Evolutionary conservation across 1,139 yeast genomes (phyloP), one percentile per base, ranked within the genome.

Genomic region (Torulaspora pretoriensis): DNA sequence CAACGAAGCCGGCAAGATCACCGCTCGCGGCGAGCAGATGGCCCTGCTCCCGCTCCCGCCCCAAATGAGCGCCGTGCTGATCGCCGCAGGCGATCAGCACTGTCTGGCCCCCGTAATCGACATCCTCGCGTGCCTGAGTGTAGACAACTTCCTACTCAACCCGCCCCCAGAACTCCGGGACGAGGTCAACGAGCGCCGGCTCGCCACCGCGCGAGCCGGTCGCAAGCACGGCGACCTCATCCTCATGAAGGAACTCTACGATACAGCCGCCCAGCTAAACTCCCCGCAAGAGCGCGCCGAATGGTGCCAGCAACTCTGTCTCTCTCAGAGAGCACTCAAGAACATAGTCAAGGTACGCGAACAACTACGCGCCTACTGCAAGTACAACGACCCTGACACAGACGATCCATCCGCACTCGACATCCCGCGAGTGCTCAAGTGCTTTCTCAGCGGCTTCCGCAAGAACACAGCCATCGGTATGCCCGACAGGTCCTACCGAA

Each of bases 401-500:
- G 7, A 19, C 22, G 22, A 12, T 16, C 19, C 19, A 8, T 2
- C 13, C 8, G 9, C 8, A 23, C 24, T 28, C 8, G 40, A 36
- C 22, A 74, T 83, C 35, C 77, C 83, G 10, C 64, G 70, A 2
- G 72, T 92, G 4, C 68, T 92, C 43, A 86, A 86, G 61, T 75
- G 89, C 7, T 94, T 94, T 64, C 68, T 94, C 36, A 73, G 76
- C 38, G 98, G 99, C 0, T 92, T 76, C 57, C 75, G 87, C 25
- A 75, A 83, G 46, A 90, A 92, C 63, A 83, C 96, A 0, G 98
- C 98, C 0, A 80, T 92, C 14, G 95, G 97, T 5, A 80, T 87
- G 80, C 96, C 98, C 0, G 98, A 94, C 63, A 75, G 97, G 57
- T 84, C 96, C 2, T 94, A 83, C 68, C 74, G 95, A 60, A 89